These are phyloP conservation scores for Aspergillus campestris DNA, from an alignment of 495 filamentous ascomycete species.

Conservation along the genomic window DNA sequence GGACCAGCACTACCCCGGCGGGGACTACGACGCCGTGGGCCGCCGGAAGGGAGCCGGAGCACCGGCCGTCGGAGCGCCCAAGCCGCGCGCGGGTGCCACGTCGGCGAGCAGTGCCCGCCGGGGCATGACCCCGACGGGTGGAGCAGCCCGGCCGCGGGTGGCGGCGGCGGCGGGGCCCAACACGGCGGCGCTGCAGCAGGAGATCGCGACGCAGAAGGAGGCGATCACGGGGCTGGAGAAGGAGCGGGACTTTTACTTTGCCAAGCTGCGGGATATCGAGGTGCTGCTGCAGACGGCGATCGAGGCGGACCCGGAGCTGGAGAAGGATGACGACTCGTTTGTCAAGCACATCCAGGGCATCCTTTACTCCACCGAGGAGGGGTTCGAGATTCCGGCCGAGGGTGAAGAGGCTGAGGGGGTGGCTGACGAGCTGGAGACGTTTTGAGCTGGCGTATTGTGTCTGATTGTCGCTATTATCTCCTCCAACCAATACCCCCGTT, in stretches of 20 bases:
- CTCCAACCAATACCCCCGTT: neutral
- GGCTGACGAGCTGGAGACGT: neutral
- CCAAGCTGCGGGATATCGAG: conserved; percentile 95
- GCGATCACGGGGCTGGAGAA: conserved; percentile 79
- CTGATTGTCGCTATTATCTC: conserved; percentile 1
- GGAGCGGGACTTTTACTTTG: conserved; percentile 98
- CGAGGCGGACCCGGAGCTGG: conserved; percentile 81
- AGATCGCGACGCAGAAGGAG: conserved; percentile 78
- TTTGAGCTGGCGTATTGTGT: neutral
- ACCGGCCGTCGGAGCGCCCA: conserved; percentile 39
- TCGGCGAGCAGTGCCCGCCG: conserved; percentile 52
- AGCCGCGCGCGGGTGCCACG: conserved; percentile 31
- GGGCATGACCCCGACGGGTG: conserved; percentile 67
- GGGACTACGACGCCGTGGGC: conserved; percentile 84
- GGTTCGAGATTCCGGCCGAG: neutral
- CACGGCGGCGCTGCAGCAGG: conserved; percentile 62
- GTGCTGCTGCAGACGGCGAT: conserved; percentile 84
- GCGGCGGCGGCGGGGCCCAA: conserved; percentile 46
- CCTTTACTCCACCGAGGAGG: conserved; percentile 85
- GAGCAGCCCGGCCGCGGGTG: conserved; percentile 39
- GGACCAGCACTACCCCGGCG: conserved; percentile 96
- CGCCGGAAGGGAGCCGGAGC: conserved; percentile 74
- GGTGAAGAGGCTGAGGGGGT: neutral
- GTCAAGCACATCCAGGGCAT: conserved; percentile 93
- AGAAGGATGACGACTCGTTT: conserved; percentile 84